These are phyloP conservation scores for Botryococcus braunii DNA, from an alignment of 163 green algal genomes.

Conservation along the genomic window DNA sequence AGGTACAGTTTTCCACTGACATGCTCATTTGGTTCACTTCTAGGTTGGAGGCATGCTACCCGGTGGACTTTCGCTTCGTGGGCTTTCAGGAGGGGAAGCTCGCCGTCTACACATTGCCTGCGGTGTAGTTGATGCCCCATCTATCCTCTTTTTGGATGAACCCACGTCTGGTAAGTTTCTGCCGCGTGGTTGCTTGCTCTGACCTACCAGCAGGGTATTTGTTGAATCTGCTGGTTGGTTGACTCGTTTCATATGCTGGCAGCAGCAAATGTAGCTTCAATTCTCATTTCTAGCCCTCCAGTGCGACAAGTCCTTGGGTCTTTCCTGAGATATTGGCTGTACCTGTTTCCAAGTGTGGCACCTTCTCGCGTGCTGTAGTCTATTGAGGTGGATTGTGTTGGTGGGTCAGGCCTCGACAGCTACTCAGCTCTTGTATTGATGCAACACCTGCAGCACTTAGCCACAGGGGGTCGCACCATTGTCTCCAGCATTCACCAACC, in stretches of 20 bases:
- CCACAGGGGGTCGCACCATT: slow-evolving; percentile 66
- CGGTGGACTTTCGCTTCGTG: slow-evolving; percentile 31
- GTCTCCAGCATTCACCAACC: slow-evolving; percentile 74
- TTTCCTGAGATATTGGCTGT: not conserved
- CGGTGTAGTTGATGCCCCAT: slow-evolving; percentile 15
- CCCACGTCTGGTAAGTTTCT: slow-evolving; percentile 58
- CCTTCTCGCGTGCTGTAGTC: no score
- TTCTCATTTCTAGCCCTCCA: no score
- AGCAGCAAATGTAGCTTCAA: no score
- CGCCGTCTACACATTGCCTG: slow-evolving; percentile 31
- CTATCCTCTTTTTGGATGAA: slow-evolving; percentile 46
- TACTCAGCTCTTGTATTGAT: slow-evolving; percentile 50
- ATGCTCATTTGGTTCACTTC: no score
- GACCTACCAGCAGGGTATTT: not conserved
- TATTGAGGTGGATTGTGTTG: no score
- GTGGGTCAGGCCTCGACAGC: slow-evolving; percentile 9
- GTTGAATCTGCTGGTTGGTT: not conserved
- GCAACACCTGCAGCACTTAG: slow-evolving; percentile 67
- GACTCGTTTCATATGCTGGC: no score
- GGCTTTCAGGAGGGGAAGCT: slow-evolving; percentile 33
- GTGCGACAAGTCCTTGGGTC: not conserved
- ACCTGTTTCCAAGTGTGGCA: no score
- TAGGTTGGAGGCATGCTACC: slow-evolving; percentile 39
- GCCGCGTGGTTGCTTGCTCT: no score
- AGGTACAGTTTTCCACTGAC: no score